These are phyloP conservation scores for Leptographium lundbergii DNA, from an alignment of 2,329 filamentous ascomycete species.

Conservation along the genomic window DNA sequence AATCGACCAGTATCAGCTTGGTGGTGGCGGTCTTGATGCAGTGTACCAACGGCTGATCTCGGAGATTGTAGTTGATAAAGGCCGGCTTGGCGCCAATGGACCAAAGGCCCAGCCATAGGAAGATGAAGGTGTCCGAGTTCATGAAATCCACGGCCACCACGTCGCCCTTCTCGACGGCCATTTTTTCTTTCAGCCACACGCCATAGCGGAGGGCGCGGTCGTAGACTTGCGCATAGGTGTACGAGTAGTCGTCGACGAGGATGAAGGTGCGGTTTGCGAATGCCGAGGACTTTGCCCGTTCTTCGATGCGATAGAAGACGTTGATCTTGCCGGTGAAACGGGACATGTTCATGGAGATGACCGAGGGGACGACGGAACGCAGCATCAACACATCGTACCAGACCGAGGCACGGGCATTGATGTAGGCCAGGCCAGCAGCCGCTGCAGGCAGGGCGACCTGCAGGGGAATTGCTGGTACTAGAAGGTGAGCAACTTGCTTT, in stretches of 20 bases:
- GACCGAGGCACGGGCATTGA: conserved; percentile 58
- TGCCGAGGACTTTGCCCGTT: conserved; percentile 39
- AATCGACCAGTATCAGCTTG: conserved; percentile 57
- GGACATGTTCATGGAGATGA: conserved; percentile 29
- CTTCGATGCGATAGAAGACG: conserved; percentile 64
- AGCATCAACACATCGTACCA: conserved; percentile 54
- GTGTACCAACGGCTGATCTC: conserved; percentile 57
- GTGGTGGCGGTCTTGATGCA: conserved; percentile 58
- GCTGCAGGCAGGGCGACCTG: conserved; percentile 46
- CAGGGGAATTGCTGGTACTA: conserved; percentile 32
- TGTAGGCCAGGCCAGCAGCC: conserved; percentile 58
- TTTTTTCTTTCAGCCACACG: conserved; percentile 54
- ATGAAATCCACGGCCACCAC: conserved; percentile 72
- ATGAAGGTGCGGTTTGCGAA: conserved; percentile 46
- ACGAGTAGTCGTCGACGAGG: conserved; percentile 53
- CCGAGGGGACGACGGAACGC: conserved; percentile 34
- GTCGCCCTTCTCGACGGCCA: conserved; percentile 54
- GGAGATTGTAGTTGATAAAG: conserved; percentile 80
- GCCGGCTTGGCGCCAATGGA: conserved; percentile 71
- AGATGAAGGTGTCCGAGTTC: conserved; percentile 68
- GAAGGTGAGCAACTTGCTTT: neutral
- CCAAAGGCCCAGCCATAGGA: conserved; percentile 69
- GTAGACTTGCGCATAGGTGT: conserved; percentile 68
- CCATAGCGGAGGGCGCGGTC: conserved; percentile 59
- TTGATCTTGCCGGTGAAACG: conserved; percentile 50